These are phyloP conservation scores for Psophocarpus tetragonolobus DNA, from an alignment of 306 rosid genomes.

Conservation along the genomic window DNA sequence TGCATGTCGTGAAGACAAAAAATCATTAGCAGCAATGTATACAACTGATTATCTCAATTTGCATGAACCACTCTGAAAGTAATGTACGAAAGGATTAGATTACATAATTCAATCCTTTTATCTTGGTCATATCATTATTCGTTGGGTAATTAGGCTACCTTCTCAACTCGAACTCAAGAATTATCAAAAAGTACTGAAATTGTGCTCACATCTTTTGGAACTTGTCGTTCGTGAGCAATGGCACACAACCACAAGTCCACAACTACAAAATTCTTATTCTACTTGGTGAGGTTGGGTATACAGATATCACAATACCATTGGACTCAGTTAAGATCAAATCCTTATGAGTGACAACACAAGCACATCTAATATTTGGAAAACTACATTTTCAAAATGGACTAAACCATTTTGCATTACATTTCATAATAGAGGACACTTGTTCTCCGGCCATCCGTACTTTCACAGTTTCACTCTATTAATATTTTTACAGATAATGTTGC, in stretches of 20 bases:
- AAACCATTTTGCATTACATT: not conserved
- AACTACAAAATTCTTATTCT: not conserved
- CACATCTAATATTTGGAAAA: not conserved
- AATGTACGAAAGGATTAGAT: not conserved
- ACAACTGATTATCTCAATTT: not conserved
- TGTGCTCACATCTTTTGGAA: not conserved
- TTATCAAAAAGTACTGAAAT: not conserved
- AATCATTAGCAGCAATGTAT: not conserved
- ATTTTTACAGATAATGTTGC: not conserved
- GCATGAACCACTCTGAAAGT: not conserved
- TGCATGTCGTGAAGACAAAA: conserved; percentile 41
- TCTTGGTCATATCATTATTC: not conserved
- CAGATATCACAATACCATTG: not conserved
- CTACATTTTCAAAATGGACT: not conserved
- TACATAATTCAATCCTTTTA: not conserved
- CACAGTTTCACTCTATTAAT: too few species aligned
- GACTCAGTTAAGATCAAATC: not conserved
- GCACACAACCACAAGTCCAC: too few species aligned
- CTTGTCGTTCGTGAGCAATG: not conserved
- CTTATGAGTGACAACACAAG: not conserved
- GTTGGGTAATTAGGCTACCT: not conserved
- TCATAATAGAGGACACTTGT: not conserved
- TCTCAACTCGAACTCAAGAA: not conserved
- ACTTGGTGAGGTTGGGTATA: not conserved
- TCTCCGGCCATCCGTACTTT: not conserved